Evolutionary conservation across 108 stramenopile genomes (phyloP), one percentile per base, ranked within the genome.

Genomic region (Pseudonitzschia multistriata): DNA sequence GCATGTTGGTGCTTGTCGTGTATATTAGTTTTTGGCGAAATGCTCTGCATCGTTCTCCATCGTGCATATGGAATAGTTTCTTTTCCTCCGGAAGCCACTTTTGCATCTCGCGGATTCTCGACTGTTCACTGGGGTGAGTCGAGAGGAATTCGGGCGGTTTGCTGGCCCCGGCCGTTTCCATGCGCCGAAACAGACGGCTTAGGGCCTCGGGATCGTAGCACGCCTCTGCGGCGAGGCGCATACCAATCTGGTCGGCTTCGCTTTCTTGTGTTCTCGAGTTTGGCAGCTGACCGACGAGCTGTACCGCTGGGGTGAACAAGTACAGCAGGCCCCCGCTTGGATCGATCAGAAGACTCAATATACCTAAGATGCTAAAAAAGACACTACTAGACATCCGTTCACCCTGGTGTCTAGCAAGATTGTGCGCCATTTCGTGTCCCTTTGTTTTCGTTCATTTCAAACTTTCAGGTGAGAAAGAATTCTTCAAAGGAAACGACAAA

Each of bases 211-310:
- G 92, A 85, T 93, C 88, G 71, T 88, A 93, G 76, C 92, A 93
- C 27, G 92, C 92, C 49, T 75, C 65, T 30, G 86, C 80, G 3
- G 88, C 81, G 53, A 93, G 57, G 22, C 85, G 67, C 33, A 93
- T 55, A 39, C 92, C 92, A 78, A 93, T 93, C n/a, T 74, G 47
- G 79, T 93, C 92, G 27, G 92, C 92, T 72, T 93, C 92, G 21
- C 76, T 40, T 74, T 93, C 92, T 73, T 86, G 85, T 48, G 74
- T 77, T 62, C 92, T 75, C 17, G 83, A 85, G 74, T 93, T 83
- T 0, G 92, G 92, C 49, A 93, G 67, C 7, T 87, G 79, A 42
- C 79, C 67, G 27, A 93, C 61, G 17, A 93, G 47, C 1, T 68
- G 67, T 14, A 82, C 77, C 1, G 89, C 83, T 13, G 88, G 89